Conservation (phyloP, 106 monocot genomes). For the Dioscorea zingiberensis region DNA sequence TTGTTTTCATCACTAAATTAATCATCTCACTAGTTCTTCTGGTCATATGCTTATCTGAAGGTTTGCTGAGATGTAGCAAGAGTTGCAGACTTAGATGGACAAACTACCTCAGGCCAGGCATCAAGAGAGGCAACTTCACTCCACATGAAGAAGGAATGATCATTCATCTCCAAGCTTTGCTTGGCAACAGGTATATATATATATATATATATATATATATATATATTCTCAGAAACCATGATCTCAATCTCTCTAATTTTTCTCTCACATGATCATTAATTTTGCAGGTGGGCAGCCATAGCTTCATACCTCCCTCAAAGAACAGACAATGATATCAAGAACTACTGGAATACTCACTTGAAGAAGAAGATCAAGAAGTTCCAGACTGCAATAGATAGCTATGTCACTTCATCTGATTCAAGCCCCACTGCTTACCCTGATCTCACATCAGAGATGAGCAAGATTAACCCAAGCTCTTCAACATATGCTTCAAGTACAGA, state of each 20-base stretch:
- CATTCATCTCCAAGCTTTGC: constrained; percentile 20
- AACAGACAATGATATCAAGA: constrained; percentile 59
- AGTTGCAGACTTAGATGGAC: constrained; percentile 51
- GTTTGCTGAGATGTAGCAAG: constrained; percentile 40
- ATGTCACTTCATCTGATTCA: background rate
- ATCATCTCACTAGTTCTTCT: no score
- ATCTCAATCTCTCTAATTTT: background rate
- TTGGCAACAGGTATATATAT: constrained; percentile 26
- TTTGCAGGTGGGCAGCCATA: constrained; percentile 52
- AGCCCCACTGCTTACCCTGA: background rate
- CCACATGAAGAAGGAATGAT: constrained; percentile 21
- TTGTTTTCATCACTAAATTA: no score
- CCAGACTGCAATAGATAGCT: background rate
- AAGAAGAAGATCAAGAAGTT: constrained; percentile 49
- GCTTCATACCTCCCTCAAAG: constrained; percentile 47
- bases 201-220: background rate
- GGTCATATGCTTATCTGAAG: background rate
- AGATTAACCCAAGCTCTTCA: background rate
- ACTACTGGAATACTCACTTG: constrained; percentile 55
- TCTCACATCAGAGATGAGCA: no score
- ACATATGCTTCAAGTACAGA: constrained; percentile 32
- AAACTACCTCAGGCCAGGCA: constrained; percentile 42
- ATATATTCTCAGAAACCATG: background rate
- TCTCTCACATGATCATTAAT: no score
- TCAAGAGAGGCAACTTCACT: constrained; percentile 46